Conservation (phyloP, 805 yeast species). For the Clavispora fructus region DNA sequence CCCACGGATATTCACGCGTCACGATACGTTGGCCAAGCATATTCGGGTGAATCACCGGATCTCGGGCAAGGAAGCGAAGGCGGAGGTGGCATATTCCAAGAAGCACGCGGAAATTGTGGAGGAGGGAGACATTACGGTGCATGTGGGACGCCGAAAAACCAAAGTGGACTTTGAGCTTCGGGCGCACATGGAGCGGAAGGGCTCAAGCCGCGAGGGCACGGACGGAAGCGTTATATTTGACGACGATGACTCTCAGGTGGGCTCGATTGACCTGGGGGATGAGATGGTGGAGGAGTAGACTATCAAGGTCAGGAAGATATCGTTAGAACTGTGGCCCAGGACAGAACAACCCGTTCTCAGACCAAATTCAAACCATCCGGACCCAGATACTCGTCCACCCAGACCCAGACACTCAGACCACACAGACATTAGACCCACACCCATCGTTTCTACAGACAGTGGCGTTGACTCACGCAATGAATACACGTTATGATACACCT, state of each 20-base stretch:
- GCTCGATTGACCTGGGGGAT: slow-evolving; percentile 8
- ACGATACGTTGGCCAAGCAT: slow-evolving; percentile 93
- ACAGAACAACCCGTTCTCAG: no score
- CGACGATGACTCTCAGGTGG: slow-evolving; percentile 13
- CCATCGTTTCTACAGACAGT: not conserved
- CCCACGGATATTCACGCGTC: slow-evolving; percentile 82
- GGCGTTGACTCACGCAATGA: not conserved
- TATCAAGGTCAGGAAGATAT: no score
- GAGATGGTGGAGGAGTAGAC: slow-evolving; percentile 1
- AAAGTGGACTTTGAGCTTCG: slow-evolving; percentile 42
- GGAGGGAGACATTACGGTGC: slow-evolving; percentile 44
- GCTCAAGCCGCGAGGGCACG: slow-evolving; percentile 12
- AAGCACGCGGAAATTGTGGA: slow-evolving; percentile 45
- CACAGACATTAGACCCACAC: not conserved
- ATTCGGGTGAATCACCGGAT: slow-evolving; percentile 48
- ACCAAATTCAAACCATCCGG: no score
- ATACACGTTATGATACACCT: not conserved
- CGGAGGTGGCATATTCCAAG: slow-evolving; percentile 42
- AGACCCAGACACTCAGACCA: not conserved
- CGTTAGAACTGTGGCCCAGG: no score
- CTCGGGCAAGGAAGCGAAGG: slow-evolving; percentile 43
- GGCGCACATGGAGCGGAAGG: slow-evolving; percentile 39
- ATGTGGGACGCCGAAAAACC: slow-evolving; percentile 41
- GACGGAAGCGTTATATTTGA: slow-evolving; percentile 12
- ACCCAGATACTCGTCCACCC: not conserved